Evolutionary conservation across 2,329 filamentous ascomycete species (phyloP), one percentile per base, ranked within the genome.

Genomic region (Xylariaceae sp.): DNA sequence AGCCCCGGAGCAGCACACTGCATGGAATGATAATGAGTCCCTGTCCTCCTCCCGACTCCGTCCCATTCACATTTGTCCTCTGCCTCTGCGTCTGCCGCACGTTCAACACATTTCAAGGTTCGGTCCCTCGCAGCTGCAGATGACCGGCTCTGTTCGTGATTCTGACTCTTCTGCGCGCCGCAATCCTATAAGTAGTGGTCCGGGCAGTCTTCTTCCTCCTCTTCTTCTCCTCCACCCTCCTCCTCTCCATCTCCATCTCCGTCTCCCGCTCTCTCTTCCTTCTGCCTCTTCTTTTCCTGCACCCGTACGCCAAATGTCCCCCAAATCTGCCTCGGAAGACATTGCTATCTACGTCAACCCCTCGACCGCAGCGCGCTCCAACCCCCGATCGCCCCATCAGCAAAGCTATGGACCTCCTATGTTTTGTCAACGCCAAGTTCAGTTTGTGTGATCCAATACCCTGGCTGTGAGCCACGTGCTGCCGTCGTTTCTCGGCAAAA

Each of bases 401-500:
- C 67, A 68, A 58, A 69, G 67, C 62, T 72, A 73, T 73, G 71
- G 71, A 67, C 69, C 64, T 68, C 71, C 64, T 61, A 62, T 67
- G 60, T 62, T 62, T 64, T 59, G 58, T 57, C 63, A 62, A 53
- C 57, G 45, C 61, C 65, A 66, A 53, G 62, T 63, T 65, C 67
- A 70, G 61, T 71, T 67, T 64, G 69, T 71, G 71, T 72, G 70
- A 72, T 70, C 68, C 65, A 61, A 61, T 60, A 62, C 58, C 63
- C 53, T 50, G 68, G 64, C 64, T 69, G 68, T 70, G 69, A 71
- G 66, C 65, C 66, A 59, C 44, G 68, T 62, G 60, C 67, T 59
- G 62, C 61, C 62, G 56, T 30, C 23, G 52, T 61, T 62, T 57
- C 51, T 64, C 60, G 63, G 56, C 61, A 42, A 57, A 44, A 42